Percentiles rank a stretch among this genome's conserved stretches.
These are phyloP conservation scores for Herpetomonas tarakana DNA, from an alignment of 208 protist species.

Conservation along the genomic window DNA sequence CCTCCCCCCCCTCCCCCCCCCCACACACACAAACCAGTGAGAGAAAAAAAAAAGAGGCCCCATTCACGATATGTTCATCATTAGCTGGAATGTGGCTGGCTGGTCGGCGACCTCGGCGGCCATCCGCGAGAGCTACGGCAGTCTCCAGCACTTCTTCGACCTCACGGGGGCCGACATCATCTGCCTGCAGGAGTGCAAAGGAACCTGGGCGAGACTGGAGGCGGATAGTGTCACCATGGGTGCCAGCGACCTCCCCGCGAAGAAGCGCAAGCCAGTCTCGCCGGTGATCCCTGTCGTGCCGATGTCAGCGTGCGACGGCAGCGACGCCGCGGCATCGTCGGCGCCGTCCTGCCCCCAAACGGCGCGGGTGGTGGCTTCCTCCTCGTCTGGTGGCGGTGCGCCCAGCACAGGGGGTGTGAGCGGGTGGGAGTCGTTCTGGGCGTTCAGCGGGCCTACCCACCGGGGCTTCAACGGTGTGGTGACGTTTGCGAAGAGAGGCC, in stretches of 20 bases:
- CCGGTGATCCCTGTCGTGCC: background rate
- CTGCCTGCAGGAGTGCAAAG: slow-evolving; percentile 86
- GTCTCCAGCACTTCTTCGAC: slow-evolving; percentile 57
- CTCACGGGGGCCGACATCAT: slow-evolving; percentile 72
- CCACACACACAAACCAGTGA: no score
- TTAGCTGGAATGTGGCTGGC: slow-evolving; percentile 89
- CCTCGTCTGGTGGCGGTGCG: background rate
- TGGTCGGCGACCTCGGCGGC: slow-evolving; percentile 69
- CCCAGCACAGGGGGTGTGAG: slow-evolving; percentile 28
- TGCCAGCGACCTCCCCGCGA: slow-evolving; percentile 41
- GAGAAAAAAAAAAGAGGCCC: background rate
- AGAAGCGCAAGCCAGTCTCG: slow-evolving; percentile 8
- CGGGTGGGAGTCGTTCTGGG: slow-evolving; percentile 88
- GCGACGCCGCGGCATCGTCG: background rate
- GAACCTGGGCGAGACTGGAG: slow-evolving; percentile 50
- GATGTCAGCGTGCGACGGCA: background rate
- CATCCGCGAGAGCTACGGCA: slow-evolving; percentile 80
- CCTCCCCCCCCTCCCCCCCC: background rate
- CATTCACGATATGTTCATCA: slow-evolving; percentile 52
- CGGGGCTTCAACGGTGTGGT: slow-evolving; percentile 86
- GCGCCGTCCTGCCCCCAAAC: background rate
- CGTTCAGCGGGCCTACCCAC: slow-evolving; percentile 55
- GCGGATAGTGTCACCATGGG: slow-evolving; percentile 54
- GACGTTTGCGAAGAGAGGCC: slow-evolving; percentile 72
- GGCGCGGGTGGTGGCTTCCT: no score